Evolutionary conservation across 768 basidiomycete genomes (phyloP).

Genomic region (Tephrocybe sp.): DNA sequence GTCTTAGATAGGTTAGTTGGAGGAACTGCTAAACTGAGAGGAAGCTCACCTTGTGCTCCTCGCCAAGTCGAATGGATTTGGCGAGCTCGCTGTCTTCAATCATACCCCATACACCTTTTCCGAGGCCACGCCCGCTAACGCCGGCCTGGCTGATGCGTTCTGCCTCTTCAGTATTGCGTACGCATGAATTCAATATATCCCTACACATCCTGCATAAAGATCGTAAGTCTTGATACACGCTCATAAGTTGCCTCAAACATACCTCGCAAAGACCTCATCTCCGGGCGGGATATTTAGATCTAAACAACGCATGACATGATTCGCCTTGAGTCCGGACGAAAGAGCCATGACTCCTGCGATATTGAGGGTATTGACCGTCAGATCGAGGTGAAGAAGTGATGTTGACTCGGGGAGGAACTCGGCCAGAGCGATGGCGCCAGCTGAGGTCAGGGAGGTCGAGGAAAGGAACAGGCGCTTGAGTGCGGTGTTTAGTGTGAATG

Average conservation of each 20-base stretch:
- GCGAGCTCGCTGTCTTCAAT: constrained; percentile 86
- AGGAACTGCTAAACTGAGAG: background rate
- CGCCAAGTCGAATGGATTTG: constrained; percentile 56
- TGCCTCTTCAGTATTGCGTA: constrained; percentile 91
- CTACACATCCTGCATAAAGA: constrained; percentile 62
- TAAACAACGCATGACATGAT: constrained; percentile 85
- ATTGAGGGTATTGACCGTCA: constrained; percentile 82
- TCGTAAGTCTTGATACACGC: background rate
- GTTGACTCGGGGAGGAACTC: constrained; percentile 93
- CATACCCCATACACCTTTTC: constrained; percentile 80
- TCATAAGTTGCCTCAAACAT: constrained; percentile 17
- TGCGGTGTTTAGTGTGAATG: constrained; percentile 89
- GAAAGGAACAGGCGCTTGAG: constrained; percentile 93
- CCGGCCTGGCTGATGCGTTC: constrained; percentile 39
- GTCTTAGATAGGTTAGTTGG: constrained; percentile 8
- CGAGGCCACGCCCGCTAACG: constrained; percentile 49
- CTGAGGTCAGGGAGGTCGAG: constrained; percentile 73
- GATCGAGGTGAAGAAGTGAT: constrained; percentile 87
- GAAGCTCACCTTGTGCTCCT: constrained; percentile 51
- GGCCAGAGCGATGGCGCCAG: constrained; percentile 91
- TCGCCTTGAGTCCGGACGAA: constrained; percentile 79
- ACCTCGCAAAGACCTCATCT: constrained; percentile 78
- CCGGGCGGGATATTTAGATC: constrained; percentile 91
- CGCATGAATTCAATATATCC: constrained; percentile 87
- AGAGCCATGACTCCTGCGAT: constrained; percentile 94